phyloP scores from a whole-genome alignment of 2,329 filamentous ascomycete species.

The Colletotrichum tanaceti region DNA sequence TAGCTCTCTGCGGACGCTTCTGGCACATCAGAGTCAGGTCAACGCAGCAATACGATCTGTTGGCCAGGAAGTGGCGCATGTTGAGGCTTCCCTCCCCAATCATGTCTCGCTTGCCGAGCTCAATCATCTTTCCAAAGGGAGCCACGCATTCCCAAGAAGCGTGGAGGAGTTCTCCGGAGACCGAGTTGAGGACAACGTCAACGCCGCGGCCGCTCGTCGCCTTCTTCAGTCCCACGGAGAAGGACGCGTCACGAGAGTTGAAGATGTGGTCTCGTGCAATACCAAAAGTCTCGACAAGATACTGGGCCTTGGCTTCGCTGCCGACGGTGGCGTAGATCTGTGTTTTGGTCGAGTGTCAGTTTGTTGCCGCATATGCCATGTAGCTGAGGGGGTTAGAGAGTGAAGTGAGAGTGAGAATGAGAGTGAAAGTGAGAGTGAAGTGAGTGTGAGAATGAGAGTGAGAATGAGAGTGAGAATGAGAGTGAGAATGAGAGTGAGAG shows the following conservation, averaged over 20 bases:
- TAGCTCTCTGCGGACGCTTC: not conserved
- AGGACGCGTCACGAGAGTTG: slow-evolving; percentile 43
- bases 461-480: no score
- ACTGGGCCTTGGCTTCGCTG: slow-evolving; percentile 45
- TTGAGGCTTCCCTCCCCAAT: slow-evolving; percentile 54
- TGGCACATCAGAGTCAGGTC: not conserved
- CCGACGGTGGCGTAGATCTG: slow-evolving; percentile 44
- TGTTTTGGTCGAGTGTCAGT: no score
- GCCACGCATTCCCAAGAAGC: slow-evolving; percentile 52
- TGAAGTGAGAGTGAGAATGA: no score
- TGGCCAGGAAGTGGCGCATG: slow-evolving; percentile 57
- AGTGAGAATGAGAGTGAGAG: no score
- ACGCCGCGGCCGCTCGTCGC: slow-evolving; percentile 47
- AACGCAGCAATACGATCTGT: slow-evolving; percentile 45
- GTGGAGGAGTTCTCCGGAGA: slow-evolving; percentile 47
- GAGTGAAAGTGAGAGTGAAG: no score
- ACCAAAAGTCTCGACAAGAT: slow-evolving; percentile 43
- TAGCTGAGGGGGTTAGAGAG: no score
- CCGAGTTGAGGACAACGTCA: slow-evolving; percentile 49
- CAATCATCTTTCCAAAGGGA: slow-evolving; percentile 50
- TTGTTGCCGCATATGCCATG: no score
- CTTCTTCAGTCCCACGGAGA: slow-evolving; percentile 43
- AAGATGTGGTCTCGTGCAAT: slow-evolving; percentile 45
- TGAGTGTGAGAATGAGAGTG: no score
- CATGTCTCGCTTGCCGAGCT: slow-evolving; percentile 52